A percentile compares a stretch with the other conserved stretches of the same genome.
These are phyloP conservation scores for Saccharomycopsis sp. DNA, from an alignment of 805 yeast species.

Conservation along the genomic window DNA sequence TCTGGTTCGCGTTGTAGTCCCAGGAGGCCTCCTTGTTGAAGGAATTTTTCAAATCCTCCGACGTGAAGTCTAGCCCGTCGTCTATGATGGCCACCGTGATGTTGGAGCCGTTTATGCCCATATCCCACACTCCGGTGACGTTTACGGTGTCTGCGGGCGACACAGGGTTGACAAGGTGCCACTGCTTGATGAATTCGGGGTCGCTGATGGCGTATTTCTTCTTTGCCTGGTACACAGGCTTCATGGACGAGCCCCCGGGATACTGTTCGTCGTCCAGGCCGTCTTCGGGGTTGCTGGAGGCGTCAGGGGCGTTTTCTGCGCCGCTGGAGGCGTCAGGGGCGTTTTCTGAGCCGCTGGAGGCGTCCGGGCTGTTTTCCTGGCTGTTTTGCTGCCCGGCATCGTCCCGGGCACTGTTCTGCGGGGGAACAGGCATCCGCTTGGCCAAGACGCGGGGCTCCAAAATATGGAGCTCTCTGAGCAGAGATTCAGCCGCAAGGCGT, in stretches of 20 bases:
- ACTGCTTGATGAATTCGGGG: slow-evolving; percentile 77
- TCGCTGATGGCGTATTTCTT: slow-evolving; percentile 60
- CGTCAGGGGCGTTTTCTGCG: too few relatives aligned
- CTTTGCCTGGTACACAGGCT: slow-evolving; percentile 39
- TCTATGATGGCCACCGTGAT: slow-evolving; percentile 85
- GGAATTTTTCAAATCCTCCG: slow-evolving; percentile 62
- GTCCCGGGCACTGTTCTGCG: slow-evolving; percentile 18
- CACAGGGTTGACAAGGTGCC: slow-evolving; percentile 80
- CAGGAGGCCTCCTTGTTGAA: slow-evolving; percentile 79
- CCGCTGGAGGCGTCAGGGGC: too few relatives aligned
- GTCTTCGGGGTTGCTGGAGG: not conserved
- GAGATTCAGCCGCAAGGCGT: slow-evolving; percentile 22
- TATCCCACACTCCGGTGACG: slow-evolving; percentile 77
- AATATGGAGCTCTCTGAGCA: slow-evolving; percentile 45
- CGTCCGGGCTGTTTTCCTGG: not conserved
- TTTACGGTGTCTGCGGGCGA: slow-evolving; percentile 82
- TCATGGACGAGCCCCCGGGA: slow-evolving; percentile 47
- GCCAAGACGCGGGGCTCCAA: slow-evolving; percentile 47
- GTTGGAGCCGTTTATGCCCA: slow-evolving; percentile 74
- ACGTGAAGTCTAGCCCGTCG: slow-evolving; percentile 86
- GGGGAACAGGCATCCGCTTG: slow-evolving; percentile 53
- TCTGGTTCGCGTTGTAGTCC: slow-evolving; percentile 78
- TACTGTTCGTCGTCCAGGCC: slow-evolving; percentile 17
- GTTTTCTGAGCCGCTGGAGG: too few relatives aligned
- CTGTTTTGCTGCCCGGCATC: slow-evolving; percentile 14